Evolutionary conservation across 2,329 filamentous ascomycete species (phyloP).

Genomic region (Curvularia sp.): DNA sequence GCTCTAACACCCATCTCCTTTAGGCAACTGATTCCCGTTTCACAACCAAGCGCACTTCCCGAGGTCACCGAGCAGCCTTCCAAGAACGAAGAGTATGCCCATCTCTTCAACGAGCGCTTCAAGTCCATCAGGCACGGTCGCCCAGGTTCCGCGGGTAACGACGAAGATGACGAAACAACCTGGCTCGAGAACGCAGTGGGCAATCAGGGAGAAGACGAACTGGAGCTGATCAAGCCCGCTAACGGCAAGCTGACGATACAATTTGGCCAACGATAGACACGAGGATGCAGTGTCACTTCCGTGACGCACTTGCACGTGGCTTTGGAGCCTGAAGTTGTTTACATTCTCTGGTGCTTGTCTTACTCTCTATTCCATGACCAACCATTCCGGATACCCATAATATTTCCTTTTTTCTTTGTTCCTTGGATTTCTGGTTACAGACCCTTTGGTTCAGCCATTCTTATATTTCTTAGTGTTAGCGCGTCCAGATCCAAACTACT

Average conservation of each 20-base stretch:
- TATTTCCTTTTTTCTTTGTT: slow-evolving; percentile 3
- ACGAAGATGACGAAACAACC: slow-evolving; percentile 45
- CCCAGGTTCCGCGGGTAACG: slow-evolving; percentile 30
- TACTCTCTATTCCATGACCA: slow-evolving; percentile 20
- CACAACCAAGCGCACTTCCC: slow-evolving; percentile 52
- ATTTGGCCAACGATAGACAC: slow-evolving; percentile 41
- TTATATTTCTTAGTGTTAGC: slow-evolving; percentile 6
- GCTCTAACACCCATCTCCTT: slow-evolving; percentile 34
- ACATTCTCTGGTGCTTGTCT: slow-evolving; percentile 38
- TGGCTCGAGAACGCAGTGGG: slow-evolving; percentile 46
- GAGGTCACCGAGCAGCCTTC: slow-evolving; percentile 44
- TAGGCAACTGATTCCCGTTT: slow-evolving; percentile 60
- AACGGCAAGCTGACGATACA: slow-evolving; percentile 48
- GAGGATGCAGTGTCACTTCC: slow-evolving; percentile 3
- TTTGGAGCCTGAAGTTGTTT: slow-evolving; percentile 20
- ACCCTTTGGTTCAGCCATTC: neutral
- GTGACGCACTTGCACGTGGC: slow-evolving; percentile 6
- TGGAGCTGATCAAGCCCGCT: slow-evolving; percentile 29
- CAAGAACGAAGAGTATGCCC: slow-evolving; percentile 49
- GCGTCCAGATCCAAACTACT: neutral
- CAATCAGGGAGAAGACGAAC: slow-evolving; percentile 27
- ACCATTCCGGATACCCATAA: slow-evolving; percentile 41
- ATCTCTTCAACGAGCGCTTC: slow-evolving; percentile 54
- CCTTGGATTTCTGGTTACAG: neutral
- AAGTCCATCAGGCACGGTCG: slow-evolving; percentile 35